phyloP scores from a whole-genome alignment of 306 rosid genomes.

The Pterocarpus santalinus region DNA sequence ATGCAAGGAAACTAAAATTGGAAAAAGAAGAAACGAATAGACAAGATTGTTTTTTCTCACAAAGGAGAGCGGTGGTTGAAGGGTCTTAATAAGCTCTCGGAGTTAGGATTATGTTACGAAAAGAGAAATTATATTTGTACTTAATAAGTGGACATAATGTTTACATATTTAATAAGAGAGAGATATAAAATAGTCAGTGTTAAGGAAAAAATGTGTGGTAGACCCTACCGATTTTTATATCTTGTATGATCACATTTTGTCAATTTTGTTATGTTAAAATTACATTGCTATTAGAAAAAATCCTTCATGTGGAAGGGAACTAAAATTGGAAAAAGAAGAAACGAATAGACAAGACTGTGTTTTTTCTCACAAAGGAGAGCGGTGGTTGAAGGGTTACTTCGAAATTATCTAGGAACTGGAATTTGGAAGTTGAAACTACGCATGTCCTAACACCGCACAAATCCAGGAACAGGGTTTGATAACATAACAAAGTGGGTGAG shows the following conservation, averaged over 20 bases:
- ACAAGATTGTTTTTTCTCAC: background rate
- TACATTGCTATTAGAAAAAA: background rate
- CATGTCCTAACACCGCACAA: no score
- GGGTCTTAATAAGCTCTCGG: background rate
- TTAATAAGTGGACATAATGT: no score
- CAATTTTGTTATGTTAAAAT: no score
- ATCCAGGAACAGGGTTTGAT: no score
- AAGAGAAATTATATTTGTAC: no score
- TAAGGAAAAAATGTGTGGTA: no score
- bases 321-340: background rate
- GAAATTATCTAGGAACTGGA: background rate
- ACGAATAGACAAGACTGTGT: background rate
- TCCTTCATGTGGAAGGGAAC: background rate
- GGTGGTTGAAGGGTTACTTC: background rate
- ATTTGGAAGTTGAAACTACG: background rate
- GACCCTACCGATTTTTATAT: no score
- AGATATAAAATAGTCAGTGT: no score
- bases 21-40: background rate
- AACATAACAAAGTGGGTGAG: no score
- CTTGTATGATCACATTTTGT: no score
- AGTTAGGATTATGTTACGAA: no score
- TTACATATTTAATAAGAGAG: no score
- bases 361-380: background rate
- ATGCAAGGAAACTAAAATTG: background rate
- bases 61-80: background rate